Conservation (phyloP, 75 land plant species). For the Pinus tabuliformis region DNA sequence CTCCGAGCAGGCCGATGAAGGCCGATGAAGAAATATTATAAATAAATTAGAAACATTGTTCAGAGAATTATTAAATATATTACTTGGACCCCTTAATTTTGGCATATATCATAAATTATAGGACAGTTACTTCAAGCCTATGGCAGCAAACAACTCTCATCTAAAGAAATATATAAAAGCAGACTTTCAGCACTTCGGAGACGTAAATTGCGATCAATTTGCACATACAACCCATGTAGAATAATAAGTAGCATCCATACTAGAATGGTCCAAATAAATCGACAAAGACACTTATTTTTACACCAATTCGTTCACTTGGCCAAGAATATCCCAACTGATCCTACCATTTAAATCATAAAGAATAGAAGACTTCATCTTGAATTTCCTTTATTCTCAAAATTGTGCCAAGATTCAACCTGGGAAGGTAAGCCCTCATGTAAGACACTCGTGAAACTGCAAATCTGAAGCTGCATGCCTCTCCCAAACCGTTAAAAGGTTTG, state of each 20-base stretch:
- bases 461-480: conserved; percentile 9
- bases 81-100: no score
- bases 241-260: background rate
- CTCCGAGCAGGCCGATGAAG: no score
- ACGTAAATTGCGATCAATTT: background rate
- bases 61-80: no score
- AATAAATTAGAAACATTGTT: no score
- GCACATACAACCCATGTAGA: background rate
- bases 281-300: background rate
- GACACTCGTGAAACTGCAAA: background rate
- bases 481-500: background rate
- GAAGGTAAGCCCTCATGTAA: background rate
- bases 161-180: background rate
- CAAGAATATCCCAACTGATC: background rate
- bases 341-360: background rate
- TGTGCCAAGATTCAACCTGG: background rate
- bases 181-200: background rate
- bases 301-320: background rate
- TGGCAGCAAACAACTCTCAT: background rate
- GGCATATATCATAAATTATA: no score
- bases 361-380: background rate
- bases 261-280: background rate
- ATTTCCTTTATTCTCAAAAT: conserved; percentile 3
- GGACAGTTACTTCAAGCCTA: no score
- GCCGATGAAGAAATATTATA: no score